Base-by-base conservation (phyloP, 331 rosid genomes). In the Stylosanthes scabra region DNA sequence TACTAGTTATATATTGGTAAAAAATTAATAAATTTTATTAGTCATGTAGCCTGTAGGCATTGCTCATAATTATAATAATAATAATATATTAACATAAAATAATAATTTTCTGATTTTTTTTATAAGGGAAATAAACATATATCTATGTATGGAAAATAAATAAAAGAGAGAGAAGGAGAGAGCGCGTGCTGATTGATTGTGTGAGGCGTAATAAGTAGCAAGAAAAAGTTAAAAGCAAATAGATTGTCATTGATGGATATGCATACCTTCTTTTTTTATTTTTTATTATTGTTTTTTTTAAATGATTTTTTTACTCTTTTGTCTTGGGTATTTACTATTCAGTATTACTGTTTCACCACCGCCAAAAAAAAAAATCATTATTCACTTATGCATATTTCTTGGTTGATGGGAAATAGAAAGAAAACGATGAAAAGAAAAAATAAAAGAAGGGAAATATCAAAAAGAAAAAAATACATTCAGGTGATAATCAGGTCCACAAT, bases 211-310 rank as follows among this genome's bases (percentile, higher is more conserved):
- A 76, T 71, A 59, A 76, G 78, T 66, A 65, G 70, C 49, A 12
- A 59, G 78, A 76, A 65, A 81, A 81, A 76, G 85, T 59, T 76
- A 59, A 76, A 71, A 72, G 81, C 59, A 75, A 65, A 75, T 39
- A 65, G 69, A 74, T 55, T 13, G 37, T 56, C 77, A 80, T 80
- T 74, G 69, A 80, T 75, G 84, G 54, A 31, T 40, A 27, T 63
- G 78, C 25, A 39, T 74, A 42, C 73, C 64, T 29, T 29, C 37
- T 31, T 31, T 31, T 31, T 31, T 8, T 5, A 13, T 5, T 8
- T 16, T 63, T 29, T 16, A 11, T 9, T 10, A 15, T 1, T 13
- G 2, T 16, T 3, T 31, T 16, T 34, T 20, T 20, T 20, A 20
- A 20, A 20, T 20, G 25, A 20, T 20, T 20, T 8, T 56, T 59